Conservation (phyloP, 345 rosid species). For the Sonneratia caseolaris region DNA sequence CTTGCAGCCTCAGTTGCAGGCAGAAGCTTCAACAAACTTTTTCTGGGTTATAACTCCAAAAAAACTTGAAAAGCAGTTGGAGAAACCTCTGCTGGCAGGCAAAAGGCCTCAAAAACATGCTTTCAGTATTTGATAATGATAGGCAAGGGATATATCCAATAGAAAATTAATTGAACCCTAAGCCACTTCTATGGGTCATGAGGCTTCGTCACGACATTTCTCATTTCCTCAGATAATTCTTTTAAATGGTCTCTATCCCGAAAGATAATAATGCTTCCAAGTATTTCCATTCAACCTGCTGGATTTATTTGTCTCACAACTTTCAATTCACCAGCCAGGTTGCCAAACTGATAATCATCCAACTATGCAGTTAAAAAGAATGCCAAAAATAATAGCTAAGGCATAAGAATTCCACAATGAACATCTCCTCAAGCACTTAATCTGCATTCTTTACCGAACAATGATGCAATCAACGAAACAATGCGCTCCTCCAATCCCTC, state of each 20-base stretch:
- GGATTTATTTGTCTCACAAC: background rate
- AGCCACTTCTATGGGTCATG: background rate
- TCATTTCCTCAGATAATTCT: background rate
- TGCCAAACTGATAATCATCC: background rate
- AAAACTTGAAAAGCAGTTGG: background rate
- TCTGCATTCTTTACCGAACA: slow-evolving; percentile 76
- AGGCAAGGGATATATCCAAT: background rate
- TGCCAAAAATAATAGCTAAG: background rate
- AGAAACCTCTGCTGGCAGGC: background rate
- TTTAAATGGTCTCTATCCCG: background rate
- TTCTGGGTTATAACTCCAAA: background rate
- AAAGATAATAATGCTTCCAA: background rate
- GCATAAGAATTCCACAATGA: background rate
- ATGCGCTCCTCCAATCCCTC: slow-evolving; percentile 90
- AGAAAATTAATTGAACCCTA: background rate
- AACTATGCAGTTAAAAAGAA: background rate
- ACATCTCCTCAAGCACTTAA: slow-evolving; percentile 11
- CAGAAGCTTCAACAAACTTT: background rate
- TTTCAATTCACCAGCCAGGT: background rate
- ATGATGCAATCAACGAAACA: slow-evolving; percentile 69
- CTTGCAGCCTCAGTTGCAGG: background rate
- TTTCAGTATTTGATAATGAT: background rate
- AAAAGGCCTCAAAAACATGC: background rate
- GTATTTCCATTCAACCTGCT: background rate
- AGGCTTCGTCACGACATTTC: background rate